A percentile compares a stretch with the other conserved stretches of the same genome.
Conservation (phyloP, 768 basidiomycete species). For the Kondoa malvinella region DNA sequence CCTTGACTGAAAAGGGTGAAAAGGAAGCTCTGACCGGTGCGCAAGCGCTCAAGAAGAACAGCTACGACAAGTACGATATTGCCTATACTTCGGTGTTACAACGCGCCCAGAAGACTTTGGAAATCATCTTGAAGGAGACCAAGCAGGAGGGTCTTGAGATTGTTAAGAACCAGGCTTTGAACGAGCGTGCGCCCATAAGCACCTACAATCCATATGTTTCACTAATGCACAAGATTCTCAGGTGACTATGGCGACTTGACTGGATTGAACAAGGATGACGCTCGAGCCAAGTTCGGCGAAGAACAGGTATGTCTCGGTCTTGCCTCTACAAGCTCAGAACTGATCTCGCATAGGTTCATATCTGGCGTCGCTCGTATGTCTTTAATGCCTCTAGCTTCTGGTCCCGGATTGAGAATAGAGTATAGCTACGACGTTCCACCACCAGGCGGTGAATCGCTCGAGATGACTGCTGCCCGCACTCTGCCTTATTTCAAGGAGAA, state of each 20-base stretch:
- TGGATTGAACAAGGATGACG: constrained; percentile 28
- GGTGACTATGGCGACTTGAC: constrained; percentile 24
- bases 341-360: constrained; percentile 18
- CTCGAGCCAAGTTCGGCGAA: constrained; percentile 25
- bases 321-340: neutral
- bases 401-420: neutral
- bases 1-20: constrained; percentile 19
- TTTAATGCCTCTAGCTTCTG: neutral
- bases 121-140: constrained; percentile 29
- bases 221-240: too few relatives aligned
- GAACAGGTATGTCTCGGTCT: constrained; percentile 18
- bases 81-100: constrained; percentile 27
- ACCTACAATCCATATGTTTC: too few relatives aligned
- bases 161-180: constrained; percentile 24
- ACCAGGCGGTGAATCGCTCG: constrained; percentile 27
- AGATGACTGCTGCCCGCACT: constrained; percentile 25
- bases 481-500: constrained; percentile 27
- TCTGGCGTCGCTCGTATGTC: constrained; percentile 25
- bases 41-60: constrained; percentile 19
- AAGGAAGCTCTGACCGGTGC: constrained; percentile 23
- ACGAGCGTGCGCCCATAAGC: constrained; percentile 23
- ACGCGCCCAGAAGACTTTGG: constrained; percentile 26
- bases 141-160: constrained; percentile 21
- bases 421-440: constrained; percentile 25
- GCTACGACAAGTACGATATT: constrained; percentile 22